Evolutionary conservation across 495 filamentous ascomycete genomes (phyloP).

Genomic region (Sabuloglossum arenarium): DNA sequence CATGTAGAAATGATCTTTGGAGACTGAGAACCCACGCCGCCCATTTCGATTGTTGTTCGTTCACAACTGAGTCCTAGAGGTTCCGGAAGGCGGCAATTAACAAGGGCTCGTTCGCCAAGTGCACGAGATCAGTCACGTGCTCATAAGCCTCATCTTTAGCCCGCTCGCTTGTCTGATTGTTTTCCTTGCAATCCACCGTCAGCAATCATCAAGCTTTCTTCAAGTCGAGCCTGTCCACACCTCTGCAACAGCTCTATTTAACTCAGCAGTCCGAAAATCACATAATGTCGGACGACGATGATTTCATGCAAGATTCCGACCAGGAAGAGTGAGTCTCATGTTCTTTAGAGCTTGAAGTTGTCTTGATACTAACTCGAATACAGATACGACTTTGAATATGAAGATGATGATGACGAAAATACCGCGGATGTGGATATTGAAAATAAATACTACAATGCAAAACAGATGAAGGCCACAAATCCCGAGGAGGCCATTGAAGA

Average conservation of each 20-base stretch:
- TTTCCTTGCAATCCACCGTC: no score
- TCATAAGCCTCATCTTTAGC: no score
- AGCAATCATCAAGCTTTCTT: no score
- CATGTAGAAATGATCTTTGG: not conserved
- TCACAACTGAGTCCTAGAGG: not conserved
- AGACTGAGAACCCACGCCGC: conserved; percentile 15
- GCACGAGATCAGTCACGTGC: not conserved
- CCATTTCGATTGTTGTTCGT: conserved; percentile 15
- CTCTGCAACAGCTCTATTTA: not conserved
- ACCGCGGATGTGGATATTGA: conserved; percentile 82
- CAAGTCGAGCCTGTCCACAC: not conserved
- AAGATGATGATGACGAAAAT: conserved; percentile 72
- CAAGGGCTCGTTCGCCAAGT: not conserved
- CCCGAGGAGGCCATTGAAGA: conserved; percentile 80
- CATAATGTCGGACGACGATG: conserved; percentile 86
- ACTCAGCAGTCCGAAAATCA: not conserved
- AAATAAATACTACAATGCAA: conserved; percentile 99
- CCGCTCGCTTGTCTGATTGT: no score
- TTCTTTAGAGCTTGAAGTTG: not conserved
- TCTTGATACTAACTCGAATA: not conserved
- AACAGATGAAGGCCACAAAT: conserved; percentile 75
- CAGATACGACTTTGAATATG: conserved; percentile 94
- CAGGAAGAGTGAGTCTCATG: conserved; percentile 45
- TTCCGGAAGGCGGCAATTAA: not conserved
- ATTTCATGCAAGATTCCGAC: conserved; percentile 97